Evolutionary conservation across 1,284 basidiomycete genomes (phyloP).

Genomic region (Ceratobasidium theobromae): DNA sequence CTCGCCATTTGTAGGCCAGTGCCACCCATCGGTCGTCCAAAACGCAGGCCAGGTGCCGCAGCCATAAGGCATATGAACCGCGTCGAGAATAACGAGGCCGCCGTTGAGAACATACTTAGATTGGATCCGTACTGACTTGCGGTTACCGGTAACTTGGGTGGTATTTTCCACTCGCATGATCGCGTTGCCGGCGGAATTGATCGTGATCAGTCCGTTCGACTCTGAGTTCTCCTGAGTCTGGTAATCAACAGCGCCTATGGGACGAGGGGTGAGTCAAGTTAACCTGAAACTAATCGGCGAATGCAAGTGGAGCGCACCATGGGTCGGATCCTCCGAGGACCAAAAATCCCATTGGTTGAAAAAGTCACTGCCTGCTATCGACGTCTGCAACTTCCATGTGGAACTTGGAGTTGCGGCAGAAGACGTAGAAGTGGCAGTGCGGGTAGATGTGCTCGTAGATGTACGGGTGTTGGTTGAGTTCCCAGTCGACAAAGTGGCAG

Average conservation of each 20-base stretch:
- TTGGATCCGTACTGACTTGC: constrained; percentile 28
- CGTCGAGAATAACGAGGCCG: constrained; percentile 70
- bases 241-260: neutral
- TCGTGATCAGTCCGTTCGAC: constrained; percentile 17
- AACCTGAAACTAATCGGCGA: neutral
- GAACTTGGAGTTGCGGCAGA: neutral
- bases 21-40: constrained; percentile 43
- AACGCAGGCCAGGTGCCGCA: constrained; percentile 78
- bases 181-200: constrained; percentile 20
- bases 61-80: constrained; percentile 84
- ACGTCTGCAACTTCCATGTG: neutral
- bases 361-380: constrained; percentile 6
- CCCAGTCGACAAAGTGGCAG: neutral
- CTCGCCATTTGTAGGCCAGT: constrained; percentile 55
- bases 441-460: neutral
- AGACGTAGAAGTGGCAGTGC: neutral
- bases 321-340: constrained; percentile 22
- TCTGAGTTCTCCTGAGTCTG: neutral
- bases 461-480: neutral
- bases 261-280: neutral
- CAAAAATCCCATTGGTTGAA: constrained; percentile 31
- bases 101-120: constrained; percentile 24
- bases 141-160: neutral
- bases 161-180: constrained; percentile 31
- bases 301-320: neutral